A percentile compares a stretch with the other conserved stretches of the same genome.
phyloP scores from a whole-genome alignment of 176 grass and related monocot genomes.

The Dendrocalamus sinicus region DNA sequence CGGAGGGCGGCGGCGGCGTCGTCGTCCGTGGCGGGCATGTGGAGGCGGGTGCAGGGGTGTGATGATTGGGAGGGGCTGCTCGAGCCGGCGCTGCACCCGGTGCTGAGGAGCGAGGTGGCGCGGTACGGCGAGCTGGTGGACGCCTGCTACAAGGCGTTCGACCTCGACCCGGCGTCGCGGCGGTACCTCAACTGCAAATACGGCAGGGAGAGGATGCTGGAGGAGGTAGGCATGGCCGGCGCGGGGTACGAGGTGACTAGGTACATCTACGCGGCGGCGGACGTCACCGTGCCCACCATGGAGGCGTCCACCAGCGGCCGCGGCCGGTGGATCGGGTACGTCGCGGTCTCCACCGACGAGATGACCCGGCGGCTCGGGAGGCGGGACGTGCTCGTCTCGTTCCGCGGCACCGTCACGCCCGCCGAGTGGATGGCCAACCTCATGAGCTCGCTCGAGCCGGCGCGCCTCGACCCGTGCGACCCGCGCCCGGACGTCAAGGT shows the following conservation, averaged over 20 bases:
- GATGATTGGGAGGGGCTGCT: constrained; percentile 62
- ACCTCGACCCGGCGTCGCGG: constrained; percentile 58
- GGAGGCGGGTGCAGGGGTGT: constrained; percentile 69
- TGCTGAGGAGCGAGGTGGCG: constrained; percentile 60
- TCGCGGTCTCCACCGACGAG: constrained; percentile 65
- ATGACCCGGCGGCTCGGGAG: constrained; percentile 57
- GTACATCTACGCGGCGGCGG: constrained; percentile 74
- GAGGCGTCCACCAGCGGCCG: constrained; percentile 47
- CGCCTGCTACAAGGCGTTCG: constrained; percentile 76
- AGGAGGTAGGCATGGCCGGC: constrained; percentile 53
- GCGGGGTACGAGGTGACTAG: constrained; percentile 65
- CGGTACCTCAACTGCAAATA: constrained; percentile 71
- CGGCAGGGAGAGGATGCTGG: constrained; percentile 56
- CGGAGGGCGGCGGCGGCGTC: background rate
- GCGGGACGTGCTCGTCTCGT: constrained; percentile 72
- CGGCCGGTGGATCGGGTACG: constrained; percentile 75
- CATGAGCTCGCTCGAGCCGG: constrained; percentile 78
- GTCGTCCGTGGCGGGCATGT: constrained; percentile 53
- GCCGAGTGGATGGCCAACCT: constrained; percentile 86
- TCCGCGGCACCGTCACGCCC: constrained; percentile 76
- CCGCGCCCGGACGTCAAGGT: constrained; percentile 72
- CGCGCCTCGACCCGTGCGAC: constrained; percentile 63
- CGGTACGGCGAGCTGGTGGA: constrained; percentile 73
- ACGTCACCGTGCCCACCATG: constrained; percentile 52
- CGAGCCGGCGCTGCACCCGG: constrained; percentile 41